These are phyloP conservation scores for Colletotrichum karsti DNA, from an alignment of 2,329 filamentous ascomycete species.

Conservation along the genomic window DNA sequence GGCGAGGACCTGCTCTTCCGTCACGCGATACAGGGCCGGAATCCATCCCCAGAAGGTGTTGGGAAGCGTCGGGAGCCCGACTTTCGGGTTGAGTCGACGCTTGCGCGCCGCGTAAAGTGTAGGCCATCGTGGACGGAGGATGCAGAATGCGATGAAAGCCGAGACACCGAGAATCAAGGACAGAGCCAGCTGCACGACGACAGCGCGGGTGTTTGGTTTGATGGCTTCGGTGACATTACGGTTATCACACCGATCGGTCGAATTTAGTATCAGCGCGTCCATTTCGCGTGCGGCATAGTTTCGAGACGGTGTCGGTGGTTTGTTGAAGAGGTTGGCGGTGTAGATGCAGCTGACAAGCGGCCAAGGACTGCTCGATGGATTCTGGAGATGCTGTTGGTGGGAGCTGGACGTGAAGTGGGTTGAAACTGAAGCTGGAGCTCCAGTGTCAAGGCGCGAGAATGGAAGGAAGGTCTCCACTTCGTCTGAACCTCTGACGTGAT, in stretches of 20 bases:
- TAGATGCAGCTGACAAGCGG: background rate
- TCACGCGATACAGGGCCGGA: constrained; percentile 81
- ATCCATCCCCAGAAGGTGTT: constrained; percentile 95
- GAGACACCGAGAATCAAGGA: constrained; percentile 75
- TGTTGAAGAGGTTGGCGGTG: background rate
- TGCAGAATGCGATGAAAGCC: constrained; percentile 80
- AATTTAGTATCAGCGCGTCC: constrained; percentile 16
- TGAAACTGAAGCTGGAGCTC: constrained; percentile 9
- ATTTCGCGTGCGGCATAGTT: constrained; percentile 19
- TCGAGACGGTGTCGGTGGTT: background rate
- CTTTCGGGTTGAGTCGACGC: constrained; percentile 68
- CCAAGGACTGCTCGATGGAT: background rate
- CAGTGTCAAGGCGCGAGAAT: background rate
- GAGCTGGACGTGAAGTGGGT: background rate
- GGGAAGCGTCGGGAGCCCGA: constrained; percentile 79
- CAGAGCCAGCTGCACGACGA: constrained; percentile 74
- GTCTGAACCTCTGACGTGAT: constrained; percentile 28
- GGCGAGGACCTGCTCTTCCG: constrained; percentile 87
- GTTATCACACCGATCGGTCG: constrained; percentile 34
- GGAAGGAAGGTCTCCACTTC: constrained; percentile 25
- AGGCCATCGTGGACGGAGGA: constrained; percentile 91
- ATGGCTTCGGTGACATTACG: constrained; percentile 31
- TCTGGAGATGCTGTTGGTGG: constrained; percentile 5
- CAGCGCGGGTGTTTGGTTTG: constrained; percentile 35
- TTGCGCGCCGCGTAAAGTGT: constrained; percentile 90